These are phyloP conservation scores for Clathrus columnatus DNA, from an alignment of 768 basidiomycete species.

Conservation along the genomic window DNA sequence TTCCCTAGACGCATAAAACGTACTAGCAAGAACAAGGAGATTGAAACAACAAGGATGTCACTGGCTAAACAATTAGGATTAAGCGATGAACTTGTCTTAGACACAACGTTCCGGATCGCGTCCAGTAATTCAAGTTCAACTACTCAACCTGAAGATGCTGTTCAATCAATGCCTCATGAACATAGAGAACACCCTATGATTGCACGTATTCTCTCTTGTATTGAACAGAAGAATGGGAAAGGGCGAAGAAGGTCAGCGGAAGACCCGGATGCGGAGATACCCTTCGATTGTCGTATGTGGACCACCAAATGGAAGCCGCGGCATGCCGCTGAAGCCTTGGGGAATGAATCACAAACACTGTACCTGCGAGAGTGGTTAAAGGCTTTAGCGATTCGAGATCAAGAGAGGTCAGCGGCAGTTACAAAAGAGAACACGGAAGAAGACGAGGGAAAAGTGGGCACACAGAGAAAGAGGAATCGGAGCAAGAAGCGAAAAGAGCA, in stretches of 20 bases:
- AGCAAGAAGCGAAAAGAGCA: slow-evolving; percentile 19
- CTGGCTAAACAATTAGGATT: background rate
- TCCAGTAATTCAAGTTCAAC: no score
- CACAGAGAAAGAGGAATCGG: slow-evolving; percentile 19
- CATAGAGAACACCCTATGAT: slow-evolving; percentile 42
- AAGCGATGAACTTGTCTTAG: no score
- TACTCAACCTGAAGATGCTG: slow-evolving; percentile 17
- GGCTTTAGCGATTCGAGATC: slow-evolving; percentile 37
- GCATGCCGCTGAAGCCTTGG: slow-evolving; percentile 65
- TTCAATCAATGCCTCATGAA: background rate
- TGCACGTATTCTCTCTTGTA: slow-evolving; percentile 25
- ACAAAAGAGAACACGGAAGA: no score
- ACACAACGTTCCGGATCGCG: no score
- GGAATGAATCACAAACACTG: slow-evolving; percentile 60
- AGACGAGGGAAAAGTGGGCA: slow-evolving; percentile 16
- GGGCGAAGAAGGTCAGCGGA: slow-evolving; percentile 10
- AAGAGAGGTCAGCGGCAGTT: background rate
- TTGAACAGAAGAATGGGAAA: slow-evolving; percentile 11
- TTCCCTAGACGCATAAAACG: background rate
- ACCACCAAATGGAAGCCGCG: slow-evolving; percentile 67
- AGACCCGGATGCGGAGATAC: slow-evolving; percentile 10
- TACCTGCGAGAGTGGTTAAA: slow-evolving; percentile 74
- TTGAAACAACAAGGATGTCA: background rate
- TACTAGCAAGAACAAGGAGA: background rate
- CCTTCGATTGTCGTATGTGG: slow-evolving; percentile 45